These are phyloP conservation scores for Amaranthus cruentus DNA, from an alignment of 148 eudicot genomes.

Conservation along the genomic window DNA sequence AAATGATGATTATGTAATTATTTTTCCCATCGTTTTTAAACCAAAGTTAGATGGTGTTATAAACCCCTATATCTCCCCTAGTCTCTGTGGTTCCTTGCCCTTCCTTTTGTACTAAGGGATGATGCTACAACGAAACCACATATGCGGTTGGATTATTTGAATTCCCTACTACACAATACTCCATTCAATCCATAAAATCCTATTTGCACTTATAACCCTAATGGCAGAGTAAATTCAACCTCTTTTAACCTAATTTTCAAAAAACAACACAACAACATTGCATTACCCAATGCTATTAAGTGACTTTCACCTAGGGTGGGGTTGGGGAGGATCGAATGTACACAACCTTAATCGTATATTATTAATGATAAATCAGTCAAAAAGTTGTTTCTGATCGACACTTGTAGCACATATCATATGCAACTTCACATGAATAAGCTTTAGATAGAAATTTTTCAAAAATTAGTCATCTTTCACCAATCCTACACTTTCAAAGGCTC, in stretches of 20 bases:
- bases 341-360: too few species aligned
- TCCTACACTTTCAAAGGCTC: background rate
- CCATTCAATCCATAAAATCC: background rate
- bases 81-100: background rate
- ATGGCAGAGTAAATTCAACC: too few species aligned
- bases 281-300: too few species aligned
- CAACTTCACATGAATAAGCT: too few species aligned
- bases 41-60: too few species aligned
- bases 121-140: background rate
- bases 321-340: too few species aligned
- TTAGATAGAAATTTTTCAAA: background rate
- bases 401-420: too few species aligned
- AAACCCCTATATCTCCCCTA: background rate
- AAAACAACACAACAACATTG: too few species aligned
- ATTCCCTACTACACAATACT: background rate
- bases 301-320: too few species aligned
- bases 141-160: background rate
- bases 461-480: background rate
- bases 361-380: too few species aligned
- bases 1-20: background rate
- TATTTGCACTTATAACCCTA: background rate
- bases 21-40: background rate
- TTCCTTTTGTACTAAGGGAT: background rate
- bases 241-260: too few species aligned
- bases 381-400: too few species aligned